Percentiles rank a stretch among this genome's conserved stretches.
Conservation (phyloP, 208 protist species). For the Porcisia deanei region DNA sequence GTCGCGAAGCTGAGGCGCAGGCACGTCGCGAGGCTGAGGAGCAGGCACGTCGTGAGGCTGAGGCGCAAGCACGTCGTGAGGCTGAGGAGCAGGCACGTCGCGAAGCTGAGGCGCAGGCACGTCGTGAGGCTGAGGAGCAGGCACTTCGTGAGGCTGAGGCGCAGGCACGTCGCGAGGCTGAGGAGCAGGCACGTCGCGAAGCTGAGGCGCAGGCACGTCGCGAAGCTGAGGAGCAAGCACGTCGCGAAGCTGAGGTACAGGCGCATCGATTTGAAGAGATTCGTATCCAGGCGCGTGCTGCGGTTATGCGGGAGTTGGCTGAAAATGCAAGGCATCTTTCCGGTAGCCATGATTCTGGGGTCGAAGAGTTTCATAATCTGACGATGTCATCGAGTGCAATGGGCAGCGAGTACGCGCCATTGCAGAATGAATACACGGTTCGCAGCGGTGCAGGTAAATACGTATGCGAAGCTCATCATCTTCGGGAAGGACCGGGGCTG, state of each 20-base stretch:
- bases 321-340: conserved; percentile 10
- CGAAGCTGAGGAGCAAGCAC: conserved; percentile 23
- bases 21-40: conserved; percentile 41
- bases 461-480: no score
- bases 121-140: conserved; percentile 29
- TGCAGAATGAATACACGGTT: conserved; percentile 6
- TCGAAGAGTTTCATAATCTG: neutral
- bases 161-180: conserved; percentile 31
- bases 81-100: conserved; percentile 79
- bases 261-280: conserved; percentile 39
- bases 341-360: neutral
- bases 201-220: conserved; percentile 37
- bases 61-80: conserved; percentile 39
- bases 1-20: conserved; percentile 31
- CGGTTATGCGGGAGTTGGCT: conserved; percentile 41
- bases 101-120: conserved; percentile 41
- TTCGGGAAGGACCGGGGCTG: no score
- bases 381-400: neutral
- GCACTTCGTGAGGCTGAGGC: conserved; percentile 38
- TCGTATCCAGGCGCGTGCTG: conserved; percentile 37
- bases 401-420: neutral
- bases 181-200: conserved; percentile 40
- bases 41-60: conserved; percentile 82
- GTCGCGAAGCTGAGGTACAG: conserved; percentile 32
- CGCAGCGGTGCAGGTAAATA: neutral